Conservation (phyloP, 495 filamentous ascomycete species). For the Podospora didyma region DNA sequence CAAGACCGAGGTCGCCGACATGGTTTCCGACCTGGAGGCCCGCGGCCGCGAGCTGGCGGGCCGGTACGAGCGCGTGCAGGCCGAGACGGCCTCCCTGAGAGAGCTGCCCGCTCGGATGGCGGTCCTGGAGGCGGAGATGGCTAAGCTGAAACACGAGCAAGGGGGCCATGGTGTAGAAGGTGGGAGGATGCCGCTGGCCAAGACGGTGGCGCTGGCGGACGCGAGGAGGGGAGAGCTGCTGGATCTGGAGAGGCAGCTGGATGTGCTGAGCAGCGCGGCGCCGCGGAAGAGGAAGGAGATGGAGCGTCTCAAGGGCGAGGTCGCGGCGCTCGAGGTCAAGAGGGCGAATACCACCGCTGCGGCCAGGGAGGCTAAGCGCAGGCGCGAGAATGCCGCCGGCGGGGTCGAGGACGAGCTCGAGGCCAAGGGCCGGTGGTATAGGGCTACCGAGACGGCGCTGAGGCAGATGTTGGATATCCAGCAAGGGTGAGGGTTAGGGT, state of each 20-base stretch:
- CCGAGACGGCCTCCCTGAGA: conserved; percentile 55
- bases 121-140: conserved; percentile 58
- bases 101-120: conserved; percentile 61
- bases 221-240: conserved; percentile 58
- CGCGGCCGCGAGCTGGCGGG: conserved; percentile 56
- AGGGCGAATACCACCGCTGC: conserved; percentile 62
- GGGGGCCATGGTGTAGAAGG: conserved; percentile 8
- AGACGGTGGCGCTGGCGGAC: conserved; percentile 55
- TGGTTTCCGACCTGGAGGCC: conserved; percentile 68
- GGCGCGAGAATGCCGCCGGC: conserved; percentile 59
- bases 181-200: conserved; percentile 47
- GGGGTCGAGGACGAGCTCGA: conserved; percentile 76
- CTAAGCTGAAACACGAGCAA: conserved; percentile 39
- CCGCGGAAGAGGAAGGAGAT: conserved; percentile 71
- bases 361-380: conserved; percentile 74
- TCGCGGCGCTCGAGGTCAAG: conserved; percentile 65
- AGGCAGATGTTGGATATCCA: conserved; percentile 60
- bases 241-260: conserved; percentile 64
- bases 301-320: conserved; percentile 66
- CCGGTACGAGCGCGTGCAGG: conserved; percentile 58
- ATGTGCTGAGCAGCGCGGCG: conserved; percentile 57
- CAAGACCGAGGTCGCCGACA: conserved; percentile 73
- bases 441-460: conserved; percentile 63
- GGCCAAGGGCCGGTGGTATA: conserved; percentile 78
- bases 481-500: conserved; percentile 36